Percentiles rank a stretch among this genome's conserved stretches.
Conservation (phyloP, 495 filamentous ascomycete genomes). For the Penicillium robsamsonii region DNA sequence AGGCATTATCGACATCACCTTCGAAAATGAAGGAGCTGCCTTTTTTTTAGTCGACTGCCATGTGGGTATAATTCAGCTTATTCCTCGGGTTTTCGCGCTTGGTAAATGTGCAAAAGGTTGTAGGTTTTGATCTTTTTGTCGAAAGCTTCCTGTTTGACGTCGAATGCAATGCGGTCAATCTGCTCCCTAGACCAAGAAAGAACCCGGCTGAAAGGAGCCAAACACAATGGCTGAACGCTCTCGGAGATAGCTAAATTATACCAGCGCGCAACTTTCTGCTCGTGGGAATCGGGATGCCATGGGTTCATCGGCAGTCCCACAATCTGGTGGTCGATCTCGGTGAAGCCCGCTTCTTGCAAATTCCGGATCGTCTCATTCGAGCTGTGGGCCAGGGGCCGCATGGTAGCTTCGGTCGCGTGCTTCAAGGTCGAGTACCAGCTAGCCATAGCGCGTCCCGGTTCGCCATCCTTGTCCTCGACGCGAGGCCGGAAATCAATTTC, state of each 20-base stretch:
- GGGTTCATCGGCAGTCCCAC: slow-evolving; percentile 73
- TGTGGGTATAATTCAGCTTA: background rate
- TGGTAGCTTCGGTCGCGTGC: slow-evolving; percentile 63
- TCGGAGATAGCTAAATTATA: slow-evolving; percentile 75
- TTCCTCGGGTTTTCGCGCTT: slow-evolving; percentile 40
- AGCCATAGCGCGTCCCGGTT: slow-evolving; percentile 41
- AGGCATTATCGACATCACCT: background rate
- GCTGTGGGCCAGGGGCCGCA: slow-evolving; percentile 66
- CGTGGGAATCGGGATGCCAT: slow-evolving; percentile 69
- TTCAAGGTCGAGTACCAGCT: slow-evolving; percentile 70
- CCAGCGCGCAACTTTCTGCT: slow-evolving; percentile 75
- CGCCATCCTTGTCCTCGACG: slow-evolving; percentile 56
- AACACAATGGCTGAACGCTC: slow-evolving; percentile 68
- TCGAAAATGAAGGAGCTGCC: background rate
- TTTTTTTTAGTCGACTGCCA: background rate
- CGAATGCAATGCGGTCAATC: slow-evolving; percentile 58
- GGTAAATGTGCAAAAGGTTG: slow-evolving; percentile 64
- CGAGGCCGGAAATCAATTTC: slow-evolving; percentile 85
- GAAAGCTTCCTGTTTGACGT: slow-evolving; percentile 68
- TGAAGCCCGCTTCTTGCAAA: slow-evolving; percentile 73
- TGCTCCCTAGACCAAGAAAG: slow-evolving; percentile 62
- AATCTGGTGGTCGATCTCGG: slow-evolving; percentile 72
- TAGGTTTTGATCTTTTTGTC: slow-evolving; percentile 66
- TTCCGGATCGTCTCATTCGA: slow-evolving; percentile 56
- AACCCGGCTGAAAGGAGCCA: slow-evolving; percentile 72